These are phyloP conservation scores for Citrus medica DNA, from an alignment of 345 rosid species.

Conservation along the genomic window DNA sequence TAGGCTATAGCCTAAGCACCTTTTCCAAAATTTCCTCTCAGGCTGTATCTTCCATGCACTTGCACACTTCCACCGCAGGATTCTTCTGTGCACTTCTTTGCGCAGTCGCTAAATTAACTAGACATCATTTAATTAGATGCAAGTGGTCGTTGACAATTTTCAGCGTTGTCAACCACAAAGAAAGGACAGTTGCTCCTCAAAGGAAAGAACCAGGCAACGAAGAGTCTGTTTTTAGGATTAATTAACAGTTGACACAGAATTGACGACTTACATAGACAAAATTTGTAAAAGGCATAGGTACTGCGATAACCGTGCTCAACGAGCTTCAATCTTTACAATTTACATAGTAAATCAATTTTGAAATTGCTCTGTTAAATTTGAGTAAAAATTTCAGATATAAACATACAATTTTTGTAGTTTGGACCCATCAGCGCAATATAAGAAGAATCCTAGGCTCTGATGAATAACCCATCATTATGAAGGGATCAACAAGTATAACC, in stretches of 20 bases:
- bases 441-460: neutral
- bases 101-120: neutral
- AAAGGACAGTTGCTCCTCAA: no score
- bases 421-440: neutral
- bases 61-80: neutral
- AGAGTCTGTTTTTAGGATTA: no score
- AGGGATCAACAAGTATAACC: neutral
- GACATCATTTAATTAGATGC: neutral
- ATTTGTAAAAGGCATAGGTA: no score
- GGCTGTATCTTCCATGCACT: neutral
- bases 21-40: neutral
- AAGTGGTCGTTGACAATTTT: neutral
- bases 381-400: neutral
- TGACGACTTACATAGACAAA: no score
- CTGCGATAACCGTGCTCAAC: accelerated
- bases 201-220: no score
- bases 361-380: no score
- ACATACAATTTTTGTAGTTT: neutral
- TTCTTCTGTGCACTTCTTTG: neutral
- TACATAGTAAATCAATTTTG: no score
- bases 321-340: no score
- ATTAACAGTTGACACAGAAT: no score
- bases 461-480: no score
- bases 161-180: neutral
- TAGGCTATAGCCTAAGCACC: neutral